Base-by-base conservation (phyloP, 2,329 filamentous ascomycete species). In the Xylaria sp. region DNA sequence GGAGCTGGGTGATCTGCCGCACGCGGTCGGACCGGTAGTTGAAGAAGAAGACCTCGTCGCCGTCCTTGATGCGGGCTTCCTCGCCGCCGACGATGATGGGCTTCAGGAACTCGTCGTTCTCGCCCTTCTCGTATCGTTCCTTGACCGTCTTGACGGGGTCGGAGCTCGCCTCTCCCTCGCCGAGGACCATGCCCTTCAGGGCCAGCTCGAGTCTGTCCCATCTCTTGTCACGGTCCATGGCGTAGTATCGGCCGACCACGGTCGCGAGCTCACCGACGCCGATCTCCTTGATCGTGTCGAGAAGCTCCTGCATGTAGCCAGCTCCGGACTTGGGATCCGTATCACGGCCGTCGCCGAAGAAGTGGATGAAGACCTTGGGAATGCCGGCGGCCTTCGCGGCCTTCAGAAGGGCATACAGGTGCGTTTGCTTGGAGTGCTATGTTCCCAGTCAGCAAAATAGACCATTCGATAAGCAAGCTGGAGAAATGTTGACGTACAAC, bases 21-120 rank as follows among this genome's bases (percentile, higher is more conserved):
- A 93, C 93, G 73, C 94, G 92, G 74, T 99, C 94, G 53, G 94
- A 97, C 69, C 94, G 91, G 83, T 99, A 99, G 86, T 99, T 99
- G 90, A 99, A 99, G 86, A 97, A 97, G 85, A 97, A 97, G 68
- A 97, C 84, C 49, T 91, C 93, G 71, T 99, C 94, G 63, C 89
- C 83, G 70, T 97, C 89, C 80, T 96, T 86, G 71, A 99, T 87
- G 66, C 94, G 89, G 58, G 83, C 81, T 69, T 96, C 90, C 65
- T 91, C 84, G 66, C 93, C 94, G 62, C 91, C 91, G 57, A 97
- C 82, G 68, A 99, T 92, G 73, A 99, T 97, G 64, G 94, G 94
- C 78, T 95, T 97, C 65, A 99, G 79, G 84, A 99, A 99, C 82
- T 99, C 94, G 71, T 99, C 94, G 54, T 86, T 96, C 80, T 97